A percentile compares a stretch with the other conserved stretches of the same genome.
phyloP scores from a whole-genome alignment of 495 filamentous ascomycete genomes.

The Penicillium herquei region DNA sequence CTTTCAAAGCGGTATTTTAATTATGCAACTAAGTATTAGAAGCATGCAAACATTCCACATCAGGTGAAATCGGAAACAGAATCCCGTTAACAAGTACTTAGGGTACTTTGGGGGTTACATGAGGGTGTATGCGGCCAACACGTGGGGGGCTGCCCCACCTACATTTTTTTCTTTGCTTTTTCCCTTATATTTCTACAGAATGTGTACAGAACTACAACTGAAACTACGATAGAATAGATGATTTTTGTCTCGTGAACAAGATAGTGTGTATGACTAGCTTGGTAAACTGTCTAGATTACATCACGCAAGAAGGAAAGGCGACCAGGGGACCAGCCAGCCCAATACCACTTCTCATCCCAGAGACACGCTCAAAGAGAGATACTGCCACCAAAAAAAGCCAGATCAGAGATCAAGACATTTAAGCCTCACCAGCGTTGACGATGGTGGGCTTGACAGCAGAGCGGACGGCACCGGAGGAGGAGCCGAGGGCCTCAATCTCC shows the following conservation, averaged over 20 bases:
- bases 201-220: too few relatives aligned
- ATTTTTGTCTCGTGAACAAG: conserved; percentile 9
- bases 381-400: conserved; percentile 12
- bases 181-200: too few relatives aligned
- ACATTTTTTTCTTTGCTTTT: too few relatives aligned
- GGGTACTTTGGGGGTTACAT: too few relatives aligned
- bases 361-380: conserved; percentile 19
- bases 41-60: too few relatives aligned
- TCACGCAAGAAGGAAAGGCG: conserved; percentile 15
- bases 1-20: too few relatives aligned
- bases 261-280: conserved; percentile 24
- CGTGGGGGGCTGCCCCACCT: too few relatives aligned
- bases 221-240: not conserved
- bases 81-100: too few relatives aligned
- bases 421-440: conserved; percentile 55
- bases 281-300: conserved; percentile 30
- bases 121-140: too few relatives aligned
- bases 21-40: too few relatives aligned
- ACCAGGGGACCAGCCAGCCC: conserved; percentile 11
- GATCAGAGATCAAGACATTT: conserved; percentile 28
- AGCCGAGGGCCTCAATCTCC: conserved; percentile 72
- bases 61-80: too few relatives aligned
- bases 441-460: conserved; percentile 68
- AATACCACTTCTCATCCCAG: not conserved
- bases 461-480: conserved; percentile 57